Percentiles rank a stretch among this genome's conserved stretches.
Evolutionary conservation across 805 yeast genomes (phyloP).

Genomic region (Starmerella stigmatis): DNA sequence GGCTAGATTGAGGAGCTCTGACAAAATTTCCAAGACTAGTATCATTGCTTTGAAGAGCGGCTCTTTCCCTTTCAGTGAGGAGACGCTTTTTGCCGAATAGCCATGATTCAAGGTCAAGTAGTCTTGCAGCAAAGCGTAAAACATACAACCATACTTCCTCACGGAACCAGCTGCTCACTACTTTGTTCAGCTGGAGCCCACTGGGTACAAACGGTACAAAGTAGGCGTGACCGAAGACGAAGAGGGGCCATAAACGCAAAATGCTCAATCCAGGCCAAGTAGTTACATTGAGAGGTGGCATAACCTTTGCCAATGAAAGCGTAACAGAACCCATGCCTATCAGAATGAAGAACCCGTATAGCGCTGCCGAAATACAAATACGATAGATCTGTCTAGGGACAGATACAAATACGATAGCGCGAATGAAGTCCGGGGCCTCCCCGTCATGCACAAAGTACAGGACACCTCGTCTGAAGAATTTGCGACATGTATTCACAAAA

Average conservation of each 20-base stretch:
- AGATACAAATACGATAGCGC: slow-evolving; percentile 76
- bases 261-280: slow-evolving; percentile 16
- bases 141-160: slow-evolving; percentile 26
- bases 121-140: slow-evolving; percentile 8
- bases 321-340: slow-evolving; percentile 64
- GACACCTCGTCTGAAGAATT: slow-evolving; percentile 76
- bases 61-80: slow-evolving; percentile 34
- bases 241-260: slow-evolving; percentile 17
- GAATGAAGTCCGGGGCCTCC: slow-evolving; percentile 82
- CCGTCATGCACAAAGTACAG: slow-evolving; percentile 86
- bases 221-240: background rate
- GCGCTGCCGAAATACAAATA: slow-evolving; percentile 48
- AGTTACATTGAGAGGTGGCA: slow-evolving; percentile 27
- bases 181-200: slow-evolving; percentile 46
- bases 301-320: slow-evolving; percentile 30
- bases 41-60: slow-evolving; percentile 43
- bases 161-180: slow-evolving; percentile 44
- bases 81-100: slow-evolving; percentile 32
- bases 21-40: slow-evolving; percentile 71
- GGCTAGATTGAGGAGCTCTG: slow-evolving; percentile 67
- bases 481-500: slow-evolving; percentile 74
- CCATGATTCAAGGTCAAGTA: slow-evolving; percentile 29
- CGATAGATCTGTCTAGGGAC: slow-evolving; percentile 61
- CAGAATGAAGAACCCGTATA: slow-evolving; percentile 45
- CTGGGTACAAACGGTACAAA: slow-evolving; percentile 35